Percentiles rank a stretch among this genome's conserved stretches.
phyloP scores from a whole-genome alignment of 2,329 filamentous ascomycete species.

The Penicillium paneum region DNA sequence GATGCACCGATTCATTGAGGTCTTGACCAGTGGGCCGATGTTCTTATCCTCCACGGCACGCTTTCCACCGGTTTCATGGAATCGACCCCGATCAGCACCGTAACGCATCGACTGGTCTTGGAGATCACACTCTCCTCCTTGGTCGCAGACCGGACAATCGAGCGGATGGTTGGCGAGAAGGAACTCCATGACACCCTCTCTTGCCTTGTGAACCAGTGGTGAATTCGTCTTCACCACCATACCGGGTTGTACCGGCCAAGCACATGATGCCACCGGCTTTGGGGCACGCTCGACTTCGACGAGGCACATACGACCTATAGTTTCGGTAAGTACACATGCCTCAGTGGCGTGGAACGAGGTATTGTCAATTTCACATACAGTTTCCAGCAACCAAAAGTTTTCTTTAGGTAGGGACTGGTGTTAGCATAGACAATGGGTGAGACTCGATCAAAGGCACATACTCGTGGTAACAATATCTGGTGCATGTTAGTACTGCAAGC shows the following conservation, averaged over 20 bases:
- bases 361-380: conserved; percentile 51
- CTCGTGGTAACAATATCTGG: conserved; percentile 98
- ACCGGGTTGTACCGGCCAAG: conserved; percentile 96
- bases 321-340: conserved; percentile 9
- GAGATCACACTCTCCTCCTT: conserved; percentile 97
- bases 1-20: conserved; percentile 99
- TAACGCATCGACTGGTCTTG: conserved; percentile 99
- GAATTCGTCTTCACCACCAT: conserved; percentile 99
- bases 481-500: conserved; percentile 33
- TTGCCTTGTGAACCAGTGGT: conserved; percentile 90
- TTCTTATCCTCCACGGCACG: conserved; percentile 99
- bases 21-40: conserved; percentile 96
- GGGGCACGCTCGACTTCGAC: conserved; percentile 96
- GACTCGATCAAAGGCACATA: conserved; percentile 48
- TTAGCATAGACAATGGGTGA: conserved; percentile 23
- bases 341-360: not conserved
- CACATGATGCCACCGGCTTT: conserved; percentile 96
- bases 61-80: conserved; percentile 94
- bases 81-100: conserved; percentile 89
- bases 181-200: conserved; percentile 99
- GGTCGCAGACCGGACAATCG: conserved; percentile 96
- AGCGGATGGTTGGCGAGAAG: conserved; percentile 92
- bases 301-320: conserved; percentile 80
- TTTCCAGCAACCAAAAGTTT: conserved; percentile 99
- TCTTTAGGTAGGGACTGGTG: conserved; percentile 45